phyloP scores from a whole-genome alignment of 257 asterid species.

The Schizonepeta tenuifolia region DNA sequence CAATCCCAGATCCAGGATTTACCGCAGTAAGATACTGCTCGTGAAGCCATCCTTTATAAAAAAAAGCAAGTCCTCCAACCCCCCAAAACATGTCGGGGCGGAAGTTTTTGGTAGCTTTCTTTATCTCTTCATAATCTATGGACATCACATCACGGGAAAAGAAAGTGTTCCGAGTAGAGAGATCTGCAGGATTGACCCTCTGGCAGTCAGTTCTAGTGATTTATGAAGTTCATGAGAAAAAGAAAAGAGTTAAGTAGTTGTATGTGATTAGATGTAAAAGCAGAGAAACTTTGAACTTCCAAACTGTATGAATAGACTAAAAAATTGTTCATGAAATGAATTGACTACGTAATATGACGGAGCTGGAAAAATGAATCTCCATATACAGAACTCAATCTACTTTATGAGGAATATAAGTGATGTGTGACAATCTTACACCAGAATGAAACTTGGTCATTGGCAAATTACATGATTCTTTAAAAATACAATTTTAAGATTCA shows the following conservation, averaged over 20 bases:
- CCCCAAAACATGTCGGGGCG: not conserved
- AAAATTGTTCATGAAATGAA: not conserved
- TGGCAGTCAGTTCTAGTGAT: not conserved
- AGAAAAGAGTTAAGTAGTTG: not conserved
- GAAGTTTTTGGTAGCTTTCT: conserved; percentile 17
- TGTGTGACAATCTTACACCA: too few species aligned
- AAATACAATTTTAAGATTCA: too few species aligned
- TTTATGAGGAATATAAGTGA: not conserved
- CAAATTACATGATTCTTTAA: too few species aligned
- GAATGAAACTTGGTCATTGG: too few species aligned
- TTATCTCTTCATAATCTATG: conserved; percentile 14
- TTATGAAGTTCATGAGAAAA: not conserved
- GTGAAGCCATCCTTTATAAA: conserved; percentile 28
- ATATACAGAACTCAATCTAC: not conserved
- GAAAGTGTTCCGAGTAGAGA: not conserved
- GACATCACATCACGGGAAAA: not conserved
- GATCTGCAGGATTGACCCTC: not conserved
- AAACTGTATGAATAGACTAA: too few species aligned
- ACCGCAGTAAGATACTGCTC: conserved; percentile 20
- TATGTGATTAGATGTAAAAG: not conserved
- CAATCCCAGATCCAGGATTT: conserved; percentile 18
- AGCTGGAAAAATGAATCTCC: not conserved
- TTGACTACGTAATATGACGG: not conserved
- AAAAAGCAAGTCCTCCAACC: not conserved
- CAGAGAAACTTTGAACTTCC: too few species aligned